Conservation (phyloP, 2,329 filamentous ascomycete species). For the Aspergillus intermedius region DNA sequence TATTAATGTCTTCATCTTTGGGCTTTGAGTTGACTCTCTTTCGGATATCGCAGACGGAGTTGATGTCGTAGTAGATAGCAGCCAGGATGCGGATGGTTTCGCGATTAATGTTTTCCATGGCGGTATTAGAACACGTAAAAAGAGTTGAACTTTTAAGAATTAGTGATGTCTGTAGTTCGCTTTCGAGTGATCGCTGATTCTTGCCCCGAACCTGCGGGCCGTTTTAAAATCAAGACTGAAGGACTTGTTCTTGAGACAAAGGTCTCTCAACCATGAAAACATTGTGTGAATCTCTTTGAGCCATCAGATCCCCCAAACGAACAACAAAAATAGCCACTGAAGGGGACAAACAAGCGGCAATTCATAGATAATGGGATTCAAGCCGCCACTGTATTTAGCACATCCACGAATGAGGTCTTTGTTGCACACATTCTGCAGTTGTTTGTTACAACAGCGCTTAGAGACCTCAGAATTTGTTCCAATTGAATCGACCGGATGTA, state of each 20-base stretch:
- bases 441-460: too few species aligned
- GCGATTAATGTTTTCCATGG: background rate
- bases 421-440: background rate
- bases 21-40: background rate
- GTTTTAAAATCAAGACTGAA: too few species aligned
- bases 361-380: background rate
- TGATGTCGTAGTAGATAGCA: slow-evolving; percentile 6
- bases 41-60: background rate
- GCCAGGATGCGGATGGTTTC: slow-evolving; percentile 1
- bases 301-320: too few species aligned
- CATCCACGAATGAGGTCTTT: background rate
- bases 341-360: background rate
- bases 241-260: too few species aligned
- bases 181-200: background rate
- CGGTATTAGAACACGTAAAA: background rate
- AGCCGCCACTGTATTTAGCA: background rate
- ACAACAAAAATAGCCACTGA: background rate
- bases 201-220: too few species aligned
- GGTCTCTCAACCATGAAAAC: too few species aligned
- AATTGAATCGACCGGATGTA: too few species aligned
- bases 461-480: too few species aligned
- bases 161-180: background rate
- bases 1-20: background rate
- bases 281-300: background rate
- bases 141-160: background rate